These are phyloP conservation scores for Nicotiana attenuata DNA, from an alignment of 257 asterid species.

Conservation along the genomic window DNA sequence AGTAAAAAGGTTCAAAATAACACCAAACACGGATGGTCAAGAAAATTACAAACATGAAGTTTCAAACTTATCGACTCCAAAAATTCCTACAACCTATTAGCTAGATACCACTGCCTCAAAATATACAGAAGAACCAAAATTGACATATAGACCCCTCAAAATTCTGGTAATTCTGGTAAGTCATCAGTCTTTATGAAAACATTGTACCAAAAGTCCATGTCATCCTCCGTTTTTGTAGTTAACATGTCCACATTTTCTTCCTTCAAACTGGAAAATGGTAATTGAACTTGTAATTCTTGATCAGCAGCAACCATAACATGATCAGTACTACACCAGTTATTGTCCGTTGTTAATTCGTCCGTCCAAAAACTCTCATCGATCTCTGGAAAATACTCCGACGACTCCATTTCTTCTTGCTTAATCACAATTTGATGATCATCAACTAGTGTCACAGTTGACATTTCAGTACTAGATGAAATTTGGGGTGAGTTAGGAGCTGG, in stretches of 20 bases:
- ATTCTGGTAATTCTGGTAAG: conserved; percentile 9
- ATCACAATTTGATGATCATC: background rate
- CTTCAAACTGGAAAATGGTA: background rate
- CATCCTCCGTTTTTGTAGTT: conserved; percentile 1
- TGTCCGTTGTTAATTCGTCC: background rate
- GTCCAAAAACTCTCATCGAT: conserved; percentile 15
- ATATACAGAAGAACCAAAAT: background rate
- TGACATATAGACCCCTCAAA: background rate
- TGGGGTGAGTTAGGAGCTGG: background rate
- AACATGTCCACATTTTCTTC: background rate
- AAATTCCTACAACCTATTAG: background rate
- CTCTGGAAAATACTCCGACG: background rate
- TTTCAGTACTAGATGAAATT: conserved; percentile 3
- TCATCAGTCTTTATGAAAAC: conserved; percentile 14
- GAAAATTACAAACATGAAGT: background rate
- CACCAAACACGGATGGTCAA: background rate
- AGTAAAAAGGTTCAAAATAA: background rate
- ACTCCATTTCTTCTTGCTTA: background rate
- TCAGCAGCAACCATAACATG: background rate
- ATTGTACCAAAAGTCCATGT: conserved; percentile 17
- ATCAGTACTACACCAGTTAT: background rate
- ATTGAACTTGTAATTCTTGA: background rate
- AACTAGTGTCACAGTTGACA: conserved; percentile 1
- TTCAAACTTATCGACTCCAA: background rate
- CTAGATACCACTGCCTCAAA: background rate